Evolutionary conservation across 129 eudicot genomes (phyloP), one percentile per base, ranked within the genome.

Genomic region (Arctium lappa): DNA sequence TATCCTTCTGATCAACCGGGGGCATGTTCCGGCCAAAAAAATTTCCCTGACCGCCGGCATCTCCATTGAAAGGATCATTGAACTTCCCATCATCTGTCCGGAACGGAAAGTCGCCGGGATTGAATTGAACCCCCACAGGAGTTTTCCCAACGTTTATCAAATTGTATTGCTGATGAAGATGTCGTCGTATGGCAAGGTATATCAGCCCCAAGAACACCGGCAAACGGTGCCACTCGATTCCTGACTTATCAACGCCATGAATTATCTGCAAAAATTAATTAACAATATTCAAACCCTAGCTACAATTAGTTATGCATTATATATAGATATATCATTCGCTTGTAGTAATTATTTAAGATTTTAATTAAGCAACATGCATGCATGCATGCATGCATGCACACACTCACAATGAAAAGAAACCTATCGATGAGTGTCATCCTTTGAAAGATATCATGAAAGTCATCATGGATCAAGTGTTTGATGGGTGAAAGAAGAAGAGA

Each of bases 11-110:
- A 69, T 87, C 85, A 72, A 85, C 87, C 0, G 95, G 95, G 39
- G 80, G 83, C 48, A 89, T 79, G 33, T 91, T 91, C 83, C 95
- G 80, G 83, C 95, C 92, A 76, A 91, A 91, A 85, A 89, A 91
- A 82, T 89, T 85, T 22, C 89, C 91, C 44, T 85, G 73, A 13
- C 85, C 66, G 1, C 95, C 95, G 11, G 87, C 86, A 53, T 42
- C 88, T 66, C 73, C 91, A 46, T 91, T 85, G 74, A 87, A 85
- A 29, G 92, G 92, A 75, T 91, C 91, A 74, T 91, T 85, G 42
- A 76, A 87, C 73, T 83, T 81, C 6, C 91, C 89, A 18, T 91
- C 91, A 8, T 84, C 90, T 16, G 94, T 82, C 80, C 89, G 78
- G 71, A 72, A 88, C 1, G 90, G 90, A 69, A 73, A 78, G 69